Conservation (phyloP, 352 stramenopile species). For the Pilasporangium apinafurcum region DNA sequence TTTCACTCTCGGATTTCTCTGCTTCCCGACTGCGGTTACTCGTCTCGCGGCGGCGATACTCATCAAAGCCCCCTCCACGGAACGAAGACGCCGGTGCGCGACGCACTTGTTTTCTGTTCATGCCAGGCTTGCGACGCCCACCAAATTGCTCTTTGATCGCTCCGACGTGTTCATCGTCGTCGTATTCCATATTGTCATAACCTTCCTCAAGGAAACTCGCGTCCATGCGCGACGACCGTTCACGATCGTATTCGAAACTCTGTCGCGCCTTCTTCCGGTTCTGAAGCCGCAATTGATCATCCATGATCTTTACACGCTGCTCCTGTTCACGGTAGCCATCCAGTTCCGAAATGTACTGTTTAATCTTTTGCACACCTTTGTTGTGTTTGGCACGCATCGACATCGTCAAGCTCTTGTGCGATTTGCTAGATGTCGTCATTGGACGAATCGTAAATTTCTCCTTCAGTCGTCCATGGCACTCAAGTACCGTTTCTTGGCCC, state of each 20-base stretch:
- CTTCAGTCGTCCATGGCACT: constrained; percentile 74
- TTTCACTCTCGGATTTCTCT: constrained; percentile 71
- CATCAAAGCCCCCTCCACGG: constrained; percentile 67
- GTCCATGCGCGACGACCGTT: constrained; percentile 71
- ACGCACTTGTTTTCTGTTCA: constrained; percentile 21
- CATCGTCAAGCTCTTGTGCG: constrained; percentile 85
- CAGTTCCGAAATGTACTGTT: constrained; percentile 83
- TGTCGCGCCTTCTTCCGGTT: constrained; percentile 85
- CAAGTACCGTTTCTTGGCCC: constrained; percentile 72
- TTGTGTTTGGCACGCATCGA: constrained; percentile 87
- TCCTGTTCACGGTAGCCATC: constrained; percentile 80
- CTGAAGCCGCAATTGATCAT: constrained; percentile 76
- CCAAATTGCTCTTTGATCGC: constrained; percentile 85
- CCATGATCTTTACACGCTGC: constrained; percentile 79
- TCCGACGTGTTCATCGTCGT: constrained; percentile 78
- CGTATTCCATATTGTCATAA: constrained; percentile 71
- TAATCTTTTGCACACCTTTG: constrained; percentile 82
- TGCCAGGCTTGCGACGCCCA: constrained; percentile 30
- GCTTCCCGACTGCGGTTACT: constrained; percentile 41
- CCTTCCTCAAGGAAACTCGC: constrained; percentile 78
- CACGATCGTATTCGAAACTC: constrained; percentile 72
- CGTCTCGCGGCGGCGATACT: constrained; percentile 42
- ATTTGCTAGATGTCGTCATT: constrained; percentile 78
- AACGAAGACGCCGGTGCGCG: constrained; percentile 25
- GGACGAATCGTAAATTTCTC: constrained; percentile 86